Evolutionary conservation across 306 rosid genomes (phyloP), one percentile per base, ranked within the genome.

Genomic region (Dryas octopetala): DNA sequence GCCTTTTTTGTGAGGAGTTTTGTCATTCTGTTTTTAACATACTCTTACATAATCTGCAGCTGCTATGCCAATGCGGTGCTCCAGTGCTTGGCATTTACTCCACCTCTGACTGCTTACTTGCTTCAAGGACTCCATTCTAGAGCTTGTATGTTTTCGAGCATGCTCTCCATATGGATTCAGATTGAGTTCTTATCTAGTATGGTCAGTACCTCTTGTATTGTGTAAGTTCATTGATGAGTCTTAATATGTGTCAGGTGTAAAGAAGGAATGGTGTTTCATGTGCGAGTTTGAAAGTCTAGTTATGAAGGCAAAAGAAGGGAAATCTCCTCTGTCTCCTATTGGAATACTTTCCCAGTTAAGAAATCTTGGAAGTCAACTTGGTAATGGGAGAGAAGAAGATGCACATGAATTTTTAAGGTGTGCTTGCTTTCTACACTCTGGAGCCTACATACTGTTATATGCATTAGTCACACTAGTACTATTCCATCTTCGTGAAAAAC

Each of bases 391-490:
- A 83, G 98, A 95, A 86, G 98, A 95, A 86, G 99, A 95, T 72
- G 98, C 99, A 32, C 99, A 95, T 64, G 99, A 95, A 70, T 95
- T 95, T 85, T 76, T 95, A 71, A 90, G 99, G 97, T 95, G 53
- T 60, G 78, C 44, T 71, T 66, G 54, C 73, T 74, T 28, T 47
- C 19, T 32, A 43, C 15, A 50, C 68, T 57, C 72, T 74, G 51
- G 40, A 68, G 32, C 17, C 4, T 64, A 74, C 78, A 44, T 49
- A 54, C 47, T 49, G 43, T 41, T 67, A 32, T 66, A 50, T 60
- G 69, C 50, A 61, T 66, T 16, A 23, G 17, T 19, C 61, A 79
- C 46, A 46, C 59, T 58, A 57, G 65, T 71, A 55, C 72, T 67
- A 58, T 80, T 76, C 60, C 66, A 44, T 50, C 73, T 72, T 62